Percentiles rank a stretch among this genome's conserved stretches.
Evolutionary conservation across 306 rosid species (phyloP).

Genomic region (Medicago lupulina): DNA sequence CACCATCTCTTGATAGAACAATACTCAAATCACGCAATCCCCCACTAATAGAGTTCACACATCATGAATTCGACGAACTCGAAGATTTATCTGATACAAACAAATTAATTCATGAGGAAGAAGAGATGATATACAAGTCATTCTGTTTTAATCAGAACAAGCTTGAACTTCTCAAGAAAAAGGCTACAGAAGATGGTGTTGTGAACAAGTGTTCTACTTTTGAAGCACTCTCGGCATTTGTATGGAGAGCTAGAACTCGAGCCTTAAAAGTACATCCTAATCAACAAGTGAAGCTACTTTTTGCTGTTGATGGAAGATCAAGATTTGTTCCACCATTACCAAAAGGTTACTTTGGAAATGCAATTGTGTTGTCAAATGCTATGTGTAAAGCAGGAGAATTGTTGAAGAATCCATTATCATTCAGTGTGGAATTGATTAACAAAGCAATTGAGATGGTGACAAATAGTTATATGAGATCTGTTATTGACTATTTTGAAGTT

Average conservation of each 20-base stretch:
- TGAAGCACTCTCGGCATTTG: constrained; percentile 77
- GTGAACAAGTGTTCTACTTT: constrained; percentile 63
- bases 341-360: constrained; percentile 76
- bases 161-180: constrained; percentile 63
- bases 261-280: constrained; percentile 68
- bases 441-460: constrained; percentile 64
- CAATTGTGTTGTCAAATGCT: constrained; percentile 69
- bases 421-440: constrained; percentile 53
- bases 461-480: constrained; percentile 74
- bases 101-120: constrained; percentile 52
- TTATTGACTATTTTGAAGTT: constrained; percentile 73
- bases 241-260: constrained; percentile 78
- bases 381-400: constrained; percentile 62
- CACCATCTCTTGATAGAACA: constrained; percentile 69
- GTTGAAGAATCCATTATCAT: constrained; percentile 59
- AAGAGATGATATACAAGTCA: constrained; percentile 56
- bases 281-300: constrained; percentile 75
- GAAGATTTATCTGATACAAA: constrained; percentile 62
- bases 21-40: constrained; percentile 70
- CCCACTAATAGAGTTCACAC: constrained; percentile 59
- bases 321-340: constrained; percentile 74
- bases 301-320: constrained; percentile 81
- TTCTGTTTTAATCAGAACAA: constrained; percentile 63
- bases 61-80: constrained; percentile 71
- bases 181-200: constrained; percentile 62